phyloP scores from a whole-genome alignment of 2,329 filamentous ascomycete genomes.

The Sphaerulina musiva region DNA sequence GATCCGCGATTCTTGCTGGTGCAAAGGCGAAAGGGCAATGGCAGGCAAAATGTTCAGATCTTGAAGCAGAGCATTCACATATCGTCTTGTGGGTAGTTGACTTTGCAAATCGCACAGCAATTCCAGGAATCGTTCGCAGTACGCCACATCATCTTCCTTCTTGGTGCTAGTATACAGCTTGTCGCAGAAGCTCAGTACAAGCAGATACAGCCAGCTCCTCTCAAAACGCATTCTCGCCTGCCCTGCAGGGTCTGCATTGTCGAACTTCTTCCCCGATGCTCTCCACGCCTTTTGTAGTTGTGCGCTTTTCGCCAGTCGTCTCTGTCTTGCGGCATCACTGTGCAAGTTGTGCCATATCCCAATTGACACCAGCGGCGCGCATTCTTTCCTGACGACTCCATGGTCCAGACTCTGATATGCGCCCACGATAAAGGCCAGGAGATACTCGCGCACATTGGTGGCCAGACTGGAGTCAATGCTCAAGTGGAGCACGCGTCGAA shows the following conservation, averaged over 20 bases:
- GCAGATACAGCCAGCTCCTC: constrained; percentile 82
- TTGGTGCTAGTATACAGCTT: constrained; percentile 53
- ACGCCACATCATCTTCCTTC: constrained; percentile 56
- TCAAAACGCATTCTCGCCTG: constrained; percentile 84
- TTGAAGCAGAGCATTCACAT: constrained; percentile 80
- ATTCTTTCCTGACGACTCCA: constrained; percentile 85
- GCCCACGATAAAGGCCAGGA: constrained; percentile 83
- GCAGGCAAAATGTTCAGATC: constrained; percentile 78
- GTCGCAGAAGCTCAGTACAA: constrained; percentile 75
- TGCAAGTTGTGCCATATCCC: constrained; percentile 92
- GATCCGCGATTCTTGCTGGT: constrained; percentile 66
- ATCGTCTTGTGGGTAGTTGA: constrained; percentile 86
- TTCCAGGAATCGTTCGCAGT: constrained; percentile 90
- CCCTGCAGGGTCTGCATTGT: constrained; percentile 70
- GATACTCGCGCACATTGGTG: constrained; percentile 57
- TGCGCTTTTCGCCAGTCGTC: constrained; percentile 63
- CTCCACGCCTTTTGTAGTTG: constrained; percentile 86
- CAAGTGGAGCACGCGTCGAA: constrained; percentile 83
- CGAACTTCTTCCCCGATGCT: constrained; percentile 76
- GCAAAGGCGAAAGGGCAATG: constrained; percentile 71
- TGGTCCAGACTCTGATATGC: constrained; percentile 93
- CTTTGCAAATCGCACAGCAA: constrained; percentile 85
- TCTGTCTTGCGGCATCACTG: constrained; percentile 66
- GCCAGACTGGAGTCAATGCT: constrained; percentile 52
- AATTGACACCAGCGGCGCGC: constrained; percentile 88